These are phyloP conservation scores for Paecilomyces dactylethromorphus DNA, from an alignment of 2,329 filamentous ascomycete genomes.

Conservation along the genomic window DNA sequence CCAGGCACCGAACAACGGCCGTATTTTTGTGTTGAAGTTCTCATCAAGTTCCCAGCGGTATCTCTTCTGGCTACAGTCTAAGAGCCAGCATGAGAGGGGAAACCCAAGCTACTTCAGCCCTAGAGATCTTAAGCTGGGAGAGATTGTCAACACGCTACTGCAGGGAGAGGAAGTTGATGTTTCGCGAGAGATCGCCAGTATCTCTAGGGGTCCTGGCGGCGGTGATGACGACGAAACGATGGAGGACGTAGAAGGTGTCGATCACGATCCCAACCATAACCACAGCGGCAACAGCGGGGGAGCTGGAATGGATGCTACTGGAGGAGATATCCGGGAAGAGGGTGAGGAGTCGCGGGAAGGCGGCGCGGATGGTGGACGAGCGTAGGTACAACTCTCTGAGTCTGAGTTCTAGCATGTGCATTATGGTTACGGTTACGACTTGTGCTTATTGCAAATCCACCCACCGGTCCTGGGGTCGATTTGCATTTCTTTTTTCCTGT, in stretches of 20 bases:
- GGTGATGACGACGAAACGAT: slow-evolving; percentile 70
- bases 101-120: slow-evolving; percentile 75
- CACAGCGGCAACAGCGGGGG: slow-evolving; percentile 64
- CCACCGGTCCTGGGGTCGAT: not conserved
- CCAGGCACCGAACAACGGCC: slow-evolving; percentile 67
- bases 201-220: slow-evolving; percentile 47
- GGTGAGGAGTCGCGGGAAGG: slow-evolving; percentile 83
- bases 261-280: slow-evolving; percentile 53
- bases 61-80: slow-evolving; percentile 95
- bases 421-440: slow-evolving; percentile 4
- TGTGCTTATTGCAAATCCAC: not conserved
- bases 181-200: slow-evolving; percentile 60
- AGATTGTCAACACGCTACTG: slow-evolving; percentile 76
- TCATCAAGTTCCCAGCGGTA: slow-evolving; percentile 83
- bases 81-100: slow-evolving; percentile 65
- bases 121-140: slow-evolving; percentile 77
- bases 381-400: slow-evolving; percentile 71
- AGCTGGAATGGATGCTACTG: slow-evolving; percentile 78
- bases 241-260: slow-evolving; percentile 64
- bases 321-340: slow-evolving; percentile 85
- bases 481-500: not conserved
- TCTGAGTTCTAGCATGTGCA: slow-evolving; percentile 12
- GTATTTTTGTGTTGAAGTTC: slow-evolving; percentile 92
- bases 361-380: slow-evolving; percentile 94
- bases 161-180: slow-evolving; percentile 87